Evolutionary conservation across 148 eudicot species (phyloP), one percentile per base, ranked within the genome.

Genomic region (Chenopodium suecicum): DNA sequence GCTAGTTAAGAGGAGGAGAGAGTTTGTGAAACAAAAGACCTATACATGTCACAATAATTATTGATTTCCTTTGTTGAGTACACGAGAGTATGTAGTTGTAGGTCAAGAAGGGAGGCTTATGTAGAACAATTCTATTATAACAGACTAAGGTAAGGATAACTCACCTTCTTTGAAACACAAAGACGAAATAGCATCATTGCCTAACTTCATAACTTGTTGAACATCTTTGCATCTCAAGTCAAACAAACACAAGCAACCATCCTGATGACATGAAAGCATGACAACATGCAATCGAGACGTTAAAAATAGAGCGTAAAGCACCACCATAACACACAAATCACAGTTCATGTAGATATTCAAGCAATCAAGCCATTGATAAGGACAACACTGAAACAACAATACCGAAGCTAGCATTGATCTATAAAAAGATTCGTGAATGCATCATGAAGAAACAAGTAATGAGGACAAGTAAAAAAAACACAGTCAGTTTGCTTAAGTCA

Each of bases 211-310:
- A 54, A 83, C 81, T 69, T 34, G 87, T 47, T 92, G 83, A 82
- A 90, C 85, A 70, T 90, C 94, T 85, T 92, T 90, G 87, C 98
- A 96, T 78, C 99, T 91, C 89, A 96, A 75, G 82, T 96, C 99
- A 84, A 91, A 92, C 90, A 91, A 90, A 89, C 94, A 90, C 58
- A 94, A 87, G 84, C 92, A 85, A 46, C 99, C 98, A 91, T 94
- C 99, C 99, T 96, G 85, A 31, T 78, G 54, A 25, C 65, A 66
- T 56, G 3, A 19, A 74, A 65, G 48, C 84, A 69, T 37, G 79
- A 60, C 37, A 73, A 11, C 48, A 66, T 71, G n/a, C 48, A 82
- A 25, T 50, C 72, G 71, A 74, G 62, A 60, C 77, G 69, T 41
- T 6, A 41, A 41, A 34, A 25, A 56, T 56, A 16, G 22, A 56